These are phyloP conservation scores for Camelina neglecta DNA, from an alignment of 345 rosid genomes.

Conservation along the genomic window DNA sequence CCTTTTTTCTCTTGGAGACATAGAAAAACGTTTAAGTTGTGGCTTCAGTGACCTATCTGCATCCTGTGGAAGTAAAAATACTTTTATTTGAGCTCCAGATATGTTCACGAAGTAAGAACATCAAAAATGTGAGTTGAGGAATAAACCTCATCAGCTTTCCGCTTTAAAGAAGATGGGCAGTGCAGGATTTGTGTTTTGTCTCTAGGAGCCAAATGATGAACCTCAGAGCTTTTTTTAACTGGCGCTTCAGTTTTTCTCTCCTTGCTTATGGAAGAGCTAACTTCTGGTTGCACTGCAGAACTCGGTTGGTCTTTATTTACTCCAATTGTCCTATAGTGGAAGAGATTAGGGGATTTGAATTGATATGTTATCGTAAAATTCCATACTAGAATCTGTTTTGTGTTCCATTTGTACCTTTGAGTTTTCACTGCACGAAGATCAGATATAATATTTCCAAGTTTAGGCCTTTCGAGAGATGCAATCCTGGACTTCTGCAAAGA, in stretches of 20 bases:
- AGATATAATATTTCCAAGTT: conserved; percentile 51
- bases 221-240: conserved; percentile 35
- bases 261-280: conserved; percentile 40
- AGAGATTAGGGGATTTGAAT: conserved; percentile 29
- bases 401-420: conserved; percentile 50
- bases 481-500: conserved; percentile 46
- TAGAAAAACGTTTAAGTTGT: conserved; percentile 61
- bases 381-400: background rate
- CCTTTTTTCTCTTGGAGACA: conserved; percentile 70
- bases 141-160: conserved; percentile 70
- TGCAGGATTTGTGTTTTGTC: conserved; percentile 44
- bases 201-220: conserved; percentile 42
- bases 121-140: background rate
- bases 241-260: conserved; percentile 46
- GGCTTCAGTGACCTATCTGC: conserved; percentile 52
- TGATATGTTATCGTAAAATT: background rate
- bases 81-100: background rate
- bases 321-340: conserved; percentile 50
- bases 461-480: conserved; percentile 50
- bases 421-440: conserved; percentile 53
- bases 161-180: conserved; percentile 60
- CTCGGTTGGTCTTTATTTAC: conserved; percentile 47
- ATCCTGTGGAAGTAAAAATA: conserved; percentile 49
- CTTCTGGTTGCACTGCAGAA: conserved; percentile 43
- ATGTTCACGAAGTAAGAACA: background rate